These are phyloP conservation scores for Parachaetomium inaequale DNA, from an alignment of 495 filamentous ascomycete genomes.

Conservation along the genomic window DNA sequence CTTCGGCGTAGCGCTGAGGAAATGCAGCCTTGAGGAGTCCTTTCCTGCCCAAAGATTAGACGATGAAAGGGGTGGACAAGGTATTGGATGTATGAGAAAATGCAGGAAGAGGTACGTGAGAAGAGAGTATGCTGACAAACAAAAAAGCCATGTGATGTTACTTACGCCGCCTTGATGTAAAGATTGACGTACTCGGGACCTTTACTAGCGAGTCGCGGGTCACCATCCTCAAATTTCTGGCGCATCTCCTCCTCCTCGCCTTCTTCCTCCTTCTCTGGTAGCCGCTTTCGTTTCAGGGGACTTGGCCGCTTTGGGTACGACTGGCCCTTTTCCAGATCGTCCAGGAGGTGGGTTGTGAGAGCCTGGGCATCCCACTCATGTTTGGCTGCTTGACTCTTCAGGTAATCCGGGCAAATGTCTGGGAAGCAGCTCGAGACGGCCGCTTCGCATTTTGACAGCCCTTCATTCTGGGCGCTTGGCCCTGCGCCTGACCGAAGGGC, in stretches of 20 bases:
- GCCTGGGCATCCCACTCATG: conserved; percentile 20
- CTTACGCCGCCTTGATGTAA: conserved; percentile 22
- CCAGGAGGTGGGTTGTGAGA: conserved; percentile 31
- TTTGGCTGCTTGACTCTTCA: conserved; percentile 16
- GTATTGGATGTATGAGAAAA: too few relatives aligned
- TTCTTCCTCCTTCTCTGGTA: conserved; percentile 16
- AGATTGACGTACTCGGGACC: conserved; percentile 8
- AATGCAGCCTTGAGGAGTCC: conserved; percentile 28
- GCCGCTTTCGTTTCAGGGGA: conserved; percentile 38
- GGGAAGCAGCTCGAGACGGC: conserved; percentile 35
- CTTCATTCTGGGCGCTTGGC: not conserved
- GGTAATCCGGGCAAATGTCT: conserved; percentile 37
- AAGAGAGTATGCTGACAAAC: not conserved
- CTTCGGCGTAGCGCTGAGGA: conserved; percentile 21
- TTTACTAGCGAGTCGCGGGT: not conserved
- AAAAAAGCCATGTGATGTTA: not conserved
- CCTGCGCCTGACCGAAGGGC: not conserved
- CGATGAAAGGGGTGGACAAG: not conserved
- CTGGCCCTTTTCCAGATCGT: conserved; percentile 32
- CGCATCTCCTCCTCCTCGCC: conserved; percentile 14
- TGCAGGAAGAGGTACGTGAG: not conserved
- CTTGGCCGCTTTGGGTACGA: conserved; percentile 33
- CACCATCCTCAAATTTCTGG: conserved; percentile 13
- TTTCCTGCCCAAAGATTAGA: conserved; percentile 17
- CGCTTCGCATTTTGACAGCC: conserved; percentile 19